phyloP scores from a whole-genome alignment of 495 filamentous ascomycete species.

The Beverwykella pulmonaria region DNA sequence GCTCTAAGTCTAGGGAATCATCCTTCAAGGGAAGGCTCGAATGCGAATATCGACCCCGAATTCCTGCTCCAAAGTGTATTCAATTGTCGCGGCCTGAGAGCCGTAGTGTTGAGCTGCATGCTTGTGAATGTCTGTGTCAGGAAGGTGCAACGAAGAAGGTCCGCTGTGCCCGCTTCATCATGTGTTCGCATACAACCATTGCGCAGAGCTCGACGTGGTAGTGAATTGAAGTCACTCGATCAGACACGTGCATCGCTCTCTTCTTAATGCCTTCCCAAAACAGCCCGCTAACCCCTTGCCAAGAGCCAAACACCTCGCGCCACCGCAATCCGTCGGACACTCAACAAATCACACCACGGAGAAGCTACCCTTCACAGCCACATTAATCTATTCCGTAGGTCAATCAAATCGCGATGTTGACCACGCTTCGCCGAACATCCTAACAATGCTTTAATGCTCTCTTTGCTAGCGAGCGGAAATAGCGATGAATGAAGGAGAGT shows the following conservation, averaged over 20 bases:
- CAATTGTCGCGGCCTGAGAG: neutral
- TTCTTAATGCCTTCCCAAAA: neutral
- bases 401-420: slow-evolving; percentile 8
- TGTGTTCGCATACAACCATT: neutral
- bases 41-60: too few relatives aligned
- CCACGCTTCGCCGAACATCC: slow-evolving; percentile 7
- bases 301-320: neutral
- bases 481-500: neutral
- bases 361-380: slow-evolving; percentile 9
- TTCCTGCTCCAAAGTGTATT: neutral
- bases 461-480: neutral
- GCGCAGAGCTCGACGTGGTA: neutral
- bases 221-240: neutral
- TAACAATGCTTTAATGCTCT: neutral
- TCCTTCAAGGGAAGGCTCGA: too few relatives aligned
- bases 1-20: too few relatives aligned
- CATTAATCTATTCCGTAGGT: slow-evolving; percentile 7
- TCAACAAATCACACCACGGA: slow-evolving; percentile 1
- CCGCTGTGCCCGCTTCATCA: neutral
- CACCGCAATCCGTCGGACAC: neutral
- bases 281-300: neutral
- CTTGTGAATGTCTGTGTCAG: neutral
- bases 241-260: neutral
- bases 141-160: neutral
- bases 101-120: neutral